phyloP scores from a whole-genome alignment of 129 eudicot genomes.

The Apium graveolens region DNA sequence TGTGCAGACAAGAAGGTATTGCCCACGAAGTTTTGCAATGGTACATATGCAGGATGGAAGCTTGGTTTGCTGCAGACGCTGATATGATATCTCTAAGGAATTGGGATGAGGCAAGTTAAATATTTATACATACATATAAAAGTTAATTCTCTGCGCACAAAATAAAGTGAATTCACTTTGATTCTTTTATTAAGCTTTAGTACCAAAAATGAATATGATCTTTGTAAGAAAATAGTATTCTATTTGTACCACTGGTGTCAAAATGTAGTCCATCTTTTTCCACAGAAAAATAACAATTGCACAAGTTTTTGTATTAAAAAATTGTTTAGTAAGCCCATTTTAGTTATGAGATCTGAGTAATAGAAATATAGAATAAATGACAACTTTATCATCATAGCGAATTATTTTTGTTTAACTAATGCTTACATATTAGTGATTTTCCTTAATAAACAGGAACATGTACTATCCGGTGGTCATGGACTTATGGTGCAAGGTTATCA shows the following conservation, averaged over 20 bases:
- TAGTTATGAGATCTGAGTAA: not conserved
- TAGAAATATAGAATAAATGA: not conserved
- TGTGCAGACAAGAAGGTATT: slow-evolving; percentile 77
- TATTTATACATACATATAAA: not conserved
- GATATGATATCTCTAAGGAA: slow-evolving; percentile 87
- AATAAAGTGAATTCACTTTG: not conserved
- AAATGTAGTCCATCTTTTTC: not conserved
- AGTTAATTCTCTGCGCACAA: not conserved
- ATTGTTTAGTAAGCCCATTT: not conserved
- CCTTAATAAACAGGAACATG: slow-evolving; percentile 62
- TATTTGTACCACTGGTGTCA: not conserved
- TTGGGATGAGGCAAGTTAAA: slow-evolving; percentile 84
- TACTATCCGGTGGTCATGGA: slow-evolving; percentile 95
- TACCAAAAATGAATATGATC: not conserved
- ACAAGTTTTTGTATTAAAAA: not conserved
- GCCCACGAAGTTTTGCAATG: slow-evolving; percentile 89
- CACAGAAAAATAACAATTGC: not conserved
- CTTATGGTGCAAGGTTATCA: slow-evolving; percentile 87
- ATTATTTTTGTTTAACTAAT: not conserved
- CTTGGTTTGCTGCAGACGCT: slow-evolving; percentile 98
- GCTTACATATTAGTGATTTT: slow-evolving; percentile 12
- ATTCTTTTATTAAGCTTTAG: not conserved
- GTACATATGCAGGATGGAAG: slow-evolving; percentile 97
- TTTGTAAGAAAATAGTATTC: not conserved
- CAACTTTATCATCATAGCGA: not conserved